These are phyloP conservation scores for Fusarium pseudocircinatum DNA, from an alignment of 2,329 filamentous ascomycete species.

Conservation along the genomic window DNA sequence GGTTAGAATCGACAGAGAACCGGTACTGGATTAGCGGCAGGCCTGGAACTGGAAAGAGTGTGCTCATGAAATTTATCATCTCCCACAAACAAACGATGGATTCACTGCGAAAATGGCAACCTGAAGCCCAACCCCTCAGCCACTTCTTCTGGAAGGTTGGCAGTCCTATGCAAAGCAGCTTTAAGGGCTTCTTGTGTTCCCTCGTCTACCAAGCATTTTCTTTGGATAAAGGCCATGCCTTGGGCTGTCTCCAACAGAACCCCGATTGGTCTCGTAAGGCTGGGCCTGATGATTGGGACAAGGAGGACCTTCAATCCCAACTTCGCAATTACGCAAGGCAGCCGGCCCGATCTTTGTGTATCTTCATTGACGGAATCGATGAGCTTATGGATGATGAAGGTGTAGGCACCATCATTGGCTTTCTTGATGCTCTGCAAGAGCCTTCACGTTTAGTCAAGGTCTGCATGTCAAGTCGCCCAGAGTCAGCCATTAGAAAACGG, in stretches of 20 bases:
- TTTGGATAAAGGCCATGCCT: fast-evolving
- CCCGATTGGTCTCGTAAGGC: fast-evolving
- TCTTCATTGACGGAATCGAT: fast-evolving
- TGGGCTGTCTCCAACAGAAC: fast-evolving
- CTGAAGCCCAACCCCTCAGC: fast-evolving
- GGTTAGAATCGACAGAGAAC: fast-evolving
- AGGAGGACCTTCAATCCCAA: fast-evolving
- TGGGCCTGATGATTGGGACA: fast-evolving
- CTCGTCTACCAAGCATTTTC: fast-evolving
- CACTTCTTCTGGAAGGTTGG: not conserved
- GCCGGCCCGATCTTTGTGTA: fast-evolving
- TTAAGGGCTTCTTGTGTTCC: fast-evolving
- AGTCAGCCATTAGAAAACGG: fast-evolving
- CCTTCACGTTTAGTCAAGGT: fast-evolving
- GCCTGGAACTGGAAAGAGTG: fast-evolving
- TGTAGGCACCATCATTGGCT: fast-evolving
- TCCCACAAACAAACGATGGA: fast-evolving
- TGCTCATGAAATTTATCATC: fast-evolving
- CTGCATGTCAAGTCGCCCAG: not conserved
- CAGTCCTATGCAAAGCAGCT: not conserved
- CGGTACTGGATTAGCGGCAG: fast-evolving
- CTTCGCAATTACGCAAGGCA: not conserved
- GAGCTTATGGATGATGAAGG: fast-evolving
- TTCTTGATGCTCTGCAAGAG: fast-evolving
- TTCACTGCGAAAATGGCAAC: fast-evolving